Base-by-base conservation (phyloP, 2,329 filamentous ascomycete genomes). In the Trichophyton verrucosum region DNA sequence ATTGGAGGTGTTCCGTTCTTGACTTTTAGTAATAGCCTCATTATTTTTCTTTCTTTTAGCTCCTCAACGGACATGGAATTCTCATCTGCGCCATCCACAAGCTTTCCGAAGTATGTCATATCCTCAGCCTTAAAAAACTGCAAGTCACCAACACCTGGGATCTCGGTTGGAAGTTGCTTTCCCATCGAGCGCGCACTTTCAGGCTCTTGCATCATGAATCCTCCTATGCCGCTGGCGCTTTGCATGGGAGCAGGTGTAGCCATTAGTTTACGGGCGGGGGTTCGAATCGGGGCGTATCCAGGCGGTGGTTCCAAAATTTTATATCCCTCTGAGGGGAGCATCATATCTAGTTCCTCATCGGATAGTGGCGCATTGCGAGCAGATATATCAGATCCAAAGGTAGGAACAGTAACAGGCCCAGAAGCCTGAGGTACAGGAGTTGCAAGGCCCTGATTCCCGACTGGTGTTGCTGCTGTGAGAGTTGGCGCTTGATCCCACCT, bases 81-180 rank as follows among this genome's bases (percentile, higher is more conserved):
- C 76, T 99, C 94, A 67, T 97, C 91, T 27, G 87, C 88, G 42
- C 89, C 91, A 71, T 99, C 94, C 22, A 95, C 92, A 46, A 99
- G 83, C 78, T 99, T 97, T 62, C 92, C 91, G 70, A 99, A 99
- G 76, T 99, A 99, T 44, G 89, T 86, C 91, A 97, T 96, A 74
- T 99, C 94, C 73, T 99, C 94, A 1, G 91, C 85, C 77, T 99
- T 99, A 82, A 99, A 96, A 73, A 97, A 99, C 67, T 96, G 91
- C 58, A 99, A 77, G 72, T 99, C 94, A 44, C 91, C 91, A 57
- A 99, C 91, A 44, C 94, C 94, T 2, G 94, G 91, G 42, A 99
- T 96, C 71, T 97, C 92, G 3, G 90, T 95, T 7, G 92, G 90
- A 68, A 80, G 84, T 67, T 95, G 89, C 76, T 95, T 95, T 66